Base-by-base conservation (phyloP, 2,329 filamentous ascomycete species). In the Beauveria scarabaeidicola region DNA sequence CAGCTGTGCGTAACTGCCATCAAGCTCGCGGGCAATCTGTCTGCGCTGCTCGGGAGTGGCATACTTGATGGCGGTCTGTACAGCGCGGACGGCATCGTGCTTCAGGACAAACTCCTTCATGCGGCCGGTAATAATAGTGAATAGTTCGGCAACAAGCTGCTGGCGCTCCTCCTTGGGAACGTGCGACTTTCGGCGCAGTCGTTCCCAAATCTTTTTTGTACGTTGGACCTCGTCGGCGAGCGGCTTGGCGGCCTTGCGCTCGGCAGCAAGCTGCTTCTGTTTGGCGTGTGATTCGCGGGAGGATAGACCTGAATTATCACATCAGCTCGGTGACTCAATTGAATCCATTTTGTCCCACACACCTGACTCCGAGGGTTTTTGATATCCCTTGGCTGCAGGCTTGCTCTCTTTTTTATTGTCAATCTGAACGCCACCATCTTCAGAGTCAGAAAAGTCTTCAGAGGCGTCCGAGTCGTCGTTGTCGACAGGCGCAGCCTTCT, bases 81-180 rank as follows among this genome's bases (percentile, higher is more conserved):
- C 89, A 46, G 96, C 91, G 66, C 94, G 85, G n/a, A 96, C 93
- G 40, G 91, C 90, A 72, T 99, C 94, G 73, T 99, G 94, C 82
- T 99, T 99, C 77, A 99, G 89, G 21, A 97, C 93, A 66, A 97
- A 96, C 63, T 97, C 94, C 74, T 90, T 91, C 68, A 97, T 89
- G 61, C 89, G 85, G 57, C 92, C 93, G 25, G 90, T 94, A 68
- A 97, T 89, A 69, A 99, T 96, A 60, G 82, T 81, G 73, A 96
- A 97, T 27, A 99, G 82, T 77, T 99, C 93, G 62, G 87, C 83
- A 52, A 97, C 89, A 44, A 99, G 82, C 71, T 88, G 82, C 73
- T 93, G 88, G 63, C 94, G 84, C 77, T 99, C 92, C 43, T 95
- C 90, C 67, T 88, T 86, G 44, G 91, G 89, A 1, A 99, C 91